A percentile compares a stretch with the other conserved stretches of the same genome.
These are phyloP conservation scores for Camellia granthamiana DNA, from an alignment of 148 eudicot genomes.

Conservation along the genomic window DNA sequence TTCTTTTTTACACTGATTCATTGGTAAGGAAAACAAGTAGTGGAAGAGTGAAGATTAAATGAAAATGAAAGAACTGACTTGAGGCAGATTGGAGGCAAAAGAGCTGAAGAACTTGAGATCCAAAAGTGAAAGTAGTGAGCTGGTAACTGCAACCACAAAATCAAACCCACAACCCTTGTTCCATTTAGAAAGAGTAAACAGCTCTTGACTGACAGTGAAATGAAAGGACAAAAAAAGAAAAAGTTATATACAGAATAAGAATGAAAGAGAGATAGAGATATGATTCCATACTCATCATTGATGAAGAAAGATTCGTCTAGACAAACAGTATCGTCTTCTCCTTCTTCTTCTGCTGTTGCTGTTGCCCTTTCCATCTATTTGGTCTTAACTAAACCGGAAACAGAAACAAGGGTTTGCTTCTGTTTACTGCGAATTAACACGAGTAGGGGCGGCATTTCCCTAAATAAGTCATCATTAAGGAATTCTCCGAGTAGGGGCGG, in stretches of 20 bases:
- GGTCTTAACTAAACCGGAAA: too few relatives aligned
- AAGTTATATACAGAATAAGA: background rate
- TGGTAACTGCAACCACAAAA: conserved; percentile 55
- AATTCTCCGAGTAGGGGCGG: too few relatives aligned
- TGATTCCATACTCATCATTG: conserved; percentile 58
- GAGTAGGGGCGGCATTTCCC: background rate
- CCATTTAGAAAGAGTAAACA: background rate
- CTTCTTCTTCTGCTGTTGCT: conserved; percentile 13
- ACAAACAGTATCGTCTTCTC: conserved; percentile 64
- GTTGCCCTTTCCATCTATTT: too few relatives aligned
- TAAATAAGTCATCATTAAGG: too few relatives aligned
- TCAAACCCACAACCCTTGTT: conserved; percentile 7
- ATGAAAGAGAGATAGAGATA: conserved; percentile 4
- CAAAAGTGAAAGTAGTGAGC: conserved; percentile 78
- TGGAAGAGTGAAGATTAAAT: background rate
- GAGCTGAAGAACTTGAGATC: conserved; percentile 79
- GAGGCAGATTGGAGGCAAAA: conserved; percentile 88
- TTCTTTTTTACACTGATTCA: background rate
- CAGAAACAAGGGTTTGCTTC: too few relatives aligned
- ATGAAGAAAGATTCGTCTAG: conserved; percentile 80
- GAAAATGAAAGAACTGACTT: conserved; percentile 41
- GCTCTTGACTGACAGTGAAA: background rate
- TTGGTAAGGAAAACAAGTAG: background rate
- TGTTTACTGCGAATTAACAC: background rate
- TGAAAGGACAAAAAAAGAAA: background rate